Percentiles rank a stretch among this genome's conserved stretches.
phyloP scores from a whole-genome alignment of 768 basidiomycete genomes.

The Boletus pseudopeckii region DNA sequence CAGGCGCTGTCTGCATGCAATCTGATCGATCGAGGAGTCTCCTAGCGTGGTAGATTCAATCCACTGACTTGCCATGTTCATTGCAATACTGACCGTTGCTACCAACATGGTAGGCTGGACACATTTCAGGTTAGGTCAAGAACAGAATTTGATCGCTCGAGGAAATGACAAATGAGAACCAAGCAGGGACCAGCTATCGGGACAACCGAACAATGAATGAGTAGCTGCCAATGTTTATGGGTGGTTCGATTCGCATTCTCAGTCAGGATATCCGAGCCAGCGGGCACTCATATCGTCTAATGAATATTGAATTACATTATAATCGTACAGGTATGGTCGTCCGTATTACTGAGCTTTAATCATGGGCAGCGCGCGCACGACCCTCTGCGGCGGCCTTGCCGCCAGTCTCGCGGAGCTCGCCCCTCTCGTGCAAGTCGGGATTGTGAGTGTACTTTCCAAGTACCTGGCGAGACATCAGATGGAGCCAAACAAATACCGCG shows the following conservation, averaged over 20 bases:
- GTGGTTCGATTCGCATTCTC: too few species aligned
- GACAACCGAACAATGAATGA: too few species aligned
- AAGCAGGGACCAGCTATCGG: too few species aligned
- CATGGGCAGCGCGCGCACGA: conserved; percentile 40
- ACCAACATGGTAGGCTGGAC: too few species aligned
- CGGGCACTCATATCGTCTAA: not conserved
- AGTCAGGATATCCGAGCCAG: not conserved
- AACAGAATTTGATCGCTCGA: too few species aligned
- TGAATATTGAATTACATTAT: too few species aligned
- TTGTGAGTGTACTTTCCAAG: conserved; percentile 49
- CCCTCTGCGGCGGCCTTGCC: conserved; percentile 46
- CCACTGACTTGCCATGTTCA: too few species aligned
- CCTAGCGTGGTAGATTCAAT: not conserved
- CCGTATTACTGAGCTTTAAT: conserved; percentile 21
- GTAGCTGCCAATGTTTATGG: not conserved
- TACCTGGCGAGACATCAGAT: conserved; percentile 33
- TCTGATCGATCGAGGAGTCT: not conserved
- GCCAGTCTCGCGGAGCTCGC: conserved; percentile 51
- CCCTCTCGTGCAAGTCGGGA: conserved; percentile 51
- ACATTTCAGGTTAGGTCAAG: too few species aligned
- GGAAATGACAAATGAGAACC: too few species aligned
- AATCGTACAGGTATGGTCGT: not conserved
- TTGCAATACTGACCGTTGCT: too few species aligned
- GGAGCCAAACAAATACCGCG: not conserved
- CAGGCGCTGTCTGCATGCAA: too few species aligned